Base-by-base conservation (phyloP, 805 yeast genomes). In the Nakazawaea laoshanensis region DNA sequence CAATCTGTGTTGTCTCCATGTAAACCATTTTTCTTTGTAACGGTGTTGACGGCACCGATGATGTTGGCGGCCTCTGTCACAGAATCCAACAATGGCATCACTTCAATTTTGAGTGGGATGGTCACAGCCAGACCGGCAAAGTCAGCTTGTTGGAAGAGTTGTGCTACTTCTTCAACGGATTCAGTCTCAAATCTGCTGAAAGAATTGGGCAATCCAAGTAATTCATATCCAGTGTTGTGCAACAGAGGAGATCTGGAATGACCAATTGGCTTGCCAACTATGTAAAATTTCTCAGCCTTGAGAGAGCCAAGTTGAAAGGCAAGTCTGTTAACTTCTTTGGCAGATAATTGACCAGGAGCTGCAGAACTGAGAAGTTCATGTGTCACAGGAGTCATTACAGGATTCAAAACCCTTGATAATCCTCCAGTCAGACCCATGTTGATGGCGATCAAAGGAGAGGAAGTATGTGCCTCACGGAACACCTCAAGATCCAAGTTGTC, bases 71-170 rank as follows among this genome's bases (percentile, higher is more conserved):
- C 74, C n/a, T 72, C 79, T 6, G 86, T 70, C 26, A 89, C 60
- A 39, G 71, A 77, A 40, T 66, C 64, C 42, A 80, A 67, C 42
- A 72, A 70, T 43, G 75, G 65, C 61, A 83, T 75, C 41, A 89
- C 77, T 38, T 80, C 94, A 35, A 86, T 50, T 53, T 92, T 92
- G 50, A 89, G 64, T 4, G 99, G 99, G 50, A 89, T 89, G 2
- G 98, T 92, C 6, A 92, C 85, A 4, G 95, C 88, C 41, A 83
- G 75, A n/a, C 98, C 99, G 29, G 97, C 97, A 48, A 92, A 81
- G 7, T 59, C 49, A 11, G 71, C 55, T 13, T 53, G 53, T 23
- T 62, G 50, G 37, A 74, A 60, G 35, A 87, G 52, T 9, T 63
- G 58, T 31, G 64, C 63, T 18, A 84, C 88, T 30, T 63, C 66